These are phyloP conservation scores for Daldinia concentrica DNA, from an alignment of 495 filamentous ascomycete species.

Conservation along the genomic window DNA sequence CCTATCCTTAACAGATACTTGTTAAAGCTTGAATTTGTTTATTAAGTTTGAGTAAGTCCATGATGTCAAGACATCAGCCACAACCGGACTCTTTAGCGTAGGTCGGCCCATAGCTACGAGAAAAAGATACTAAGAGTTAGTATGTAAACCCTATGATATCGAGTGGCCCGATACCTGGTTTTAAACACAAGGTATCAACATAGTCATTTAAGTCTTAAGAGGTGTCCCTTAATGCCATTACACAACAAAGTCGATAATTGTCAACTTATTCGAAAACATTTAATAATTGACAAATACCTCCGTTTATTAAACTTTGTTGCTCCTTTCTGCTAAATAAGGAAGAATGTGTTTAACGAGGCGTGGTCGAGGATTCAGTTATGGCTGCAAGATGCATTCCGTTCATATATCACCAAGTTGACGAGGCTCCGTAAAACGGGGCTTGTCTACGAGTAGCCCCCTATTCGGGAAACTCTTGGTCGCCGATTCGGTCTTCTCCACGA, in stretches of 20 bases:
- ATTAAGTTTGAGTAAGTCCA: slow-evolving; percentile 39
- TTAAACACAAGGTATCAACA: background rate
- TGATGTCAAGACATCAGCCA: slow-evolving; percentile 49
- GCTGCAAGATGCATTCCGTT: background rate
- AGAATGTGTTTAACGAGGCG: background rate
- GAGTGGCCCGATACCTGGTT: background rate
- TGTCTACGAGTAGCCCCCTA: background rate
- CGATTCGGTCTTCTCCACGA: slow-evolving; percentile 19
- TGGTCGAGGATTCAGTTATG: background rate
- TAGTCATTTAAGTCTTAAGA: background rate
- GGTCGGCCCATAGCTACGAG: slow-evolving; percentile 15
- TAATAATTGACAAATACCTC: background rate
- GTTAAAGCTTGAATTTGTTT: background rate
- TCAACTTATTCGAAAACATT: background rate
- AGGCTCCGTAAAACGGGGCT: background rate
- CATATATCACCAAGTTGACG: background rate
- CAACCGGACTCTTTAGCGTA: slow-evolving; percentile 9
- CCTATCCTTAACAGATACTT: background rate
- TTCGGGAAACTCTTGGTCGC: slow-evolving; percentile 17
- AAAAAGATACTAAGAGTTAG: slow-evolving; percentile 14
- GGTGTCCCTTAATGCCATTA: background rate
- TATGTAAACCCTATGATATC: background rate
- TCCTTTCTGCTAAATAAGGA: background rate
- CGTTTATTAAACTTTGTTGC: background rate
- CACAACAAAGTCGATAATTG: background rate